These are phyloP conservation scores for Saccharomyces paradoxus DNA, from an alignment of 805 yeast genomes.

Conservation along the genomic window DNA sequence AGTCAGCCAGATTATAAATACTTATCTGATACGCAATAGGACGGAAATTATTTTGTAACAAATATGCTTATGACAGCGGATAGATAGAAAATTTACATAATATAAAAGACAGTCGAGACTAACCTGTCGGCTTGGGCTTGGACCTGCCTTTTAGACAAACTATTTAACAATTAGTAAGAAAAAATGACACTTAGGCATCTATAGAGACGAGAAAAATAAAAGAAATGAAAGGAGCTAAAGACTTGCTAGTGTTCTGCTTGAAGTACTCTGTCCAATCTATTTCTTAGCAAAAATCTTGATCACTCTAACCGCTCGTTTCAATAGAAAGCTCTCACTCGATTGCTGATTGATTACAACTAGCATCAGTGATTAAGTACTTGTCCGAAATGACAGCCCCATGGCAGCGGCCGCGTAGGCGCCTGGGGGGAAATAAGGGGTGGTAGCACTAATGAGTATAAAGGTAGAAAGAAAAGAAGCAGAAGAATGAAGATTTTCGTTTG, in stretches of 20 bases:
- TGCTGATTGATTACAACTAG: background rate
- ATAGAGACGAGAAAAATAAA: no score
- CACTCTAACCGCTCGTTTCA: background rate
- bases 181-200: no score
- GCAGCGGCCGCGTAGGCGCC: background rate
- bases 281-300: no score
- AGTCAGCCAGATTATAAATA: constrained; percentile 3
- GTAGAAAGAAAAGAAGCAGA: background rate
- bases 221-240: no score
- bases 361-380: background rate
- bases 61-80: no score
- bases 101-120: no score
- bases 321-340: no score
- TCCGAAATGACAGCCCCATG: background rate
- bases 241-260: no score
- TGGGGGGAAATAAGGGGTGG: background rate
- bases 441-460: background rate
- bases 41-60: background rate
- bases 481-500: background rate
- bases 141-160: no score
- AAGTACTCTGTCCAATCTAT: no score
- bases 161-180: no score
- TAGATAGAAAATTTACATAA: background rate
- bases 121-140: no score
- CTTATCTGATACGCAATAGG: background rate